Base-by-base conservation (phyloP, 2,329 filamentous ascomycete genomes). In the Aphanocladium album region DNA sequence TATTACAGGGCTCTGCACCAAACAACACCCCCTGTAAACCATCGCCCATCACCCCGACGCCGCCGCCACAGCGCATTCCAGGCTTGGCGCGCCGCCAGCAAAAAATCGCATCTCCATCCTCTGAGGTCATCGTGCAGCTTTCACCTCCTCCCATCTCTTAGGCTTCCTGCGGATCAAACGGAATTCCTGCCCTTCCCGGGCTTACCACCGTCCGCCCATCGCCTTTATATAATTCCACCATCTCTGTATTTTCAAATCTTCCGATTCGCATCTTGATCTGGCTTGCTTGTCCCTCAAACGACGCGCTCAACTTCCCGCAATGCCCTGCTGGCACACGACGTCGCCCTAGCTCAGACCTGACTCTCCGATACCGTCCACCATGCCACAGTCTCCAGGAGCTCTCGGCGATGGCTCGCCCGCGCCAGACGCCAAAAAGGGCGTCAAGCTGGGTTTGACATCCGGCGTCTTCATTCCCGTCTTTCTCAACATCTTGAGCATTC, bases 391-490 rank as follows among this genome's bases (percentile, higher is more conserved):
- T 6, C 54, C 54, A 19, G 54, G 33, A 37, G 37, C 17, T 17
- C 11, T 35, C 33, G 30, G 23, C 54, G 5, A 58, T 46, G 55
- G 41, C 54, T 5, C 53, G 45, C 45, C 41, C 6, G 60, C 65
- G 64, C 73, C 73, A 69, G 76, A 78, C 30, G 67, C 66, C 35
- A 72, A 64, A 61, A 78, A 75, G 67, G 74, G 72, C 63, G 69
- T 82, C 66, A 95, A 95, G 75, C 80, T 96, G 61, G 89, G 89
- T 41, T 87, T 86, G 9, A 85, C 91, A 65, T 90, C 87, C 4
- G 89, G 89, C 8, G 89, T 96, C 52, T 96, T 92, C 72, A 89
- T 96, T 17, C 91, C 91, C 1, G 91, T 91, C n/a, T 93, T 88
- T 63, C 79, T 96, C 66, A 96, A 95, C 73, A 91, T 96, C 46